A percentile compares a stretch with the other conserved stretches of the same genome.
Conservation (phyloP, 148 eudicot species). For the Vaccinium darrowii region DNA sequence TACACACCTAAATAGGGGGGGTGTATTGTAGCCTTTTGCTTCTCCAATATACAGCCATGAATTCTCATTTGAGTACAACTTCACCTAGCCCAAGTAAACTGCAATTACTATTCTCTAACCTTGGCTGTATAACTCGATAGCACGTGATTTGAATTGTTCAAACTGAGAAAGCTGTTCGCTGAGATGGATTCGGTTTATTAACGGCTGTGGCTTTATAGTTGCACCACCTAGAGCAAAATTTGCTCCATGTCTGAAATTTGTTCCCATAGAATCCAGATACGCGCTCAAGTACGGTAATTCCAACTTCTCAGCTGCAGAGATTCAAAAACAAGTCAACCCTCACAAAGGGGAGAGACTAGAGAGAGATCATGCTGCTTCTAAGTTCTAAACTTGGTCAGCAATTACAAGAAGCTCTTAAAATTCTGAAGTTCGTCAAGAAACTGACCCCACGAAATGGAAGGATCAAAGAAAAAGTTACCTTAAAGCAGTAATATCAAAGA, state of each 20-base stretch:
- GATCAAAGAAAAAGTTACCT: not conserved
- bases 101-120: slow-evolving; percentile 20
- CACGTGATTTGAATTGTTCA: slow-evolving; percentile 35
- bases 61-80: not conserved
- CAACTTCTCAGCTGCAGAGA: slow-evolving; percentile 37
- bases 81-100: not conserved
- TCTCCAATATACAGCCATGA: not conserved
- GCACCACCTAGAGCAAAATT: slow-evolving; percentile 42
- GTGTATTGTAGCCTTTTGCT: too few relatives aligned
- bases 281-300: slow-evolving; percentile 40
- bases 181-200: slow-evolving; percentile 31
- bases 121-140: slow-evolving; percentile 20
- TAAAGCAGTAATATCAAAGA: not conserved
- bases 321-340: not conserved
- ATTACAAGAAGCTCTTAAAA: not conserved
- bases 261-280: slow-evolving; percentile 38
- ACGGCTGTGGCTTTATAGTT: slow-evolving; percentile 27
- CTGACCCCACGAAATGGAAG: not conserved
- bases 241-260: slow-evolving; percentile 42
- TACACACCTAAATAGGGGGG: too few relatives aligned
- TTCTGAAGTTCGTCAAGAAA: not conserved
- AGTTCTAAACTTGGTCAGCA: not conserved
- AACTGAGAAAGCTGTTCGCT: slow-evolving; percentile 37
- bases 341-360: not conserved
- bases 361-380: not conserved